phyloP scores from a whole-genome alignment of 2,329 filamentous ascomycete species.

The Ophiosphaerella herpotricha region DNA sequence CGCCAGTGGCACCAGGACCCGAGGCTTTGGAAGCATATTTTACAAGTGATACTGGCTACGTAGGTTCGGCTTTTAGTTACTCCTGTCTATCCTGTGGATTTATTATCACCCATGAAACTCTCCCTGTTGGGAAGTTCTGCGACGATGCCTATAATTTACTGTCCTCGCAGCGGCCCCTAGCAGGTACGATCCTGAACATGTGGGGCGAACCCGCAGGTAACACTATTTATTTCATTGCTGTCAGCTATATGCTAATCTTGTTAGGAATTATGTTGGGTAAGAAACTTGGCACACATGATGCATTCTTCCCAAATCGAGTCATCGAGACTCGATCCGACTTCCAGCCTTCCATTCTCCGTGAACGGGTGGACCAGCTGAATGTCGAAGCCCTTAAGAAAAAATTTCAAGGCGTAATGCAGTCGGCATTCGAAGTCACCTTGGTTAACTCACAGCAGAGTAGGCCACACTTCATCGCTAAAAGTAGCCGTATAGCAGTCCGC shows the following conservation, averaged over 20 bases:
- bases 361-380: slow-evolving; percentile 28
- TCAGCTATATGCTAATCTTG: not conserved
- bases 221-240: not conserved
- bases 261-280: slow-evolving; percentile 26
- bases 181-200: slow-evolving; percentile 67
- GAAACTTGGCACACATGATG: slow-evolving; percentile 14
- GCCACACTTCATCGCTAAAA: slow-evolving; percentile 9
- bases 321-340: slow-evolving; percentile 32
- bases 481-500: slow-evolving; percentile 53
- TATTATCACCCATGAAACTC: slow-evolving; percentile 59
- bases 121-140: slow-evolving; percentile 67
- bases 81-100: slow-evolving; percentile 59
- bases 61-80: slow-evolving; percentile 60
- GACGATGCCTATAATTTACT: slow-evolving; percentile 59
- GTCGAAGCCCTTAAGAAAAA: slow-evolving; percentile 11
- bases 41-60: slow-evolving; percentile 60
- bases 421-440: slow-evolving; percentile 43
- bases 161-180: slow-evolving; percentile 59
- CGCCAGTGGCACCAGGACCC: slow-evolving; percentile 18
- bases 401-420: slow-evolving; percentile 11
- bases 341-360: slow-evolving; percentile 5
- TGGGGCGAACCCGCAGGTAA: slow-evolving; percentile 55
- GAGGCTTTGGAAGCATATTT: slow-evolving; percentile 39
- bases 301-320: slow-evolving; percentile 25
- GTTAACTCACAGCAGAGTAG: slow-evolving; percentile 21